Base-by-base conservation (phyloP, 306 rosid species). In the Potentilla sterilis region DNA sequence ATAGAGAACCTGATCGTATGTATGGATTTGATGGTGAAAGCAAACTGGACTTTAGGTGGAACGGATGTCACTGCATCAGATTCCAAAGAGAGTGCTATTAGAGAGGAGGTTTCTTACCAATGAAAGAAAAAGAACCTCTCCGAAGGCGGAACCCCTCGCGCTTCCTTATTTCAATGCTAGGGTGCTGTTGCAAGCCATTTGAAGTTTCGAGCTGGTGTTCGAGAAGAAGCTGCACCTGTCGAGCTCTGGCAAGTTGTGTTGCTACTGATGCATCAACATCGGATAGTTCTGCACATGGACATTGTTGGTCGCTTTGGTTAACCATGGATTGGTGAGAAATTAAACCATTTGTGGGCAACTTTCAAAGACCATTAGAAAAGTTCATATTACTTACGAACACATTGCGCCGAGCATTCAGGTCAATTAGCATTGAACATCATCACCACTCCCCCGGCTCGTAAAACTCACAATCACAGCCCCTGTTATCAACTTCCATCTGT, bases 371-470 rank as follows among this genome's bases (percentile, higher is more conserved):
- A 74, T 35, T 12, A 16, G 49, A 1, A 51, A 65, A 16, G 11
- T 18, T n/a, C 24, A 28, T 14, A 70, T 14, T 7, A 35, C 0
- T 59, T 59, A 9, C 37, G 63, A 51, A 37, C 43, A 14, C 69
- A 81, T 83, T 80, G 69, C 79, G 90, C 85, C 93, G 87, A 14
- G 59, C 69, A 86, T 73, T 82, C 37, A 69, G 91, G 89, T 22
- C 72, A 69, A 76, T 82, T 42, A 43, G 47, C 44, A 58, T 13
- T 28, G 82, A 63, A 28, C 72, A 72, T 51, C 24, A n/a, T n/a
- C n/a, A n/a, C n/a, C n/a, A n/a, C n/a, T n/a, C 28, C 28, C 28
- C 28, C 28, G 28, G 28, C 24, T 16, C 22, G 15, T 5, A 4
- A 70, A 59, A 1, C n/a, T 77, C 88, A 82, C 91, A 83, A 81